Base-by-base conservation (phyloP, 768 basidiomycete genomes). In the Suillus variegatus region DNA sequence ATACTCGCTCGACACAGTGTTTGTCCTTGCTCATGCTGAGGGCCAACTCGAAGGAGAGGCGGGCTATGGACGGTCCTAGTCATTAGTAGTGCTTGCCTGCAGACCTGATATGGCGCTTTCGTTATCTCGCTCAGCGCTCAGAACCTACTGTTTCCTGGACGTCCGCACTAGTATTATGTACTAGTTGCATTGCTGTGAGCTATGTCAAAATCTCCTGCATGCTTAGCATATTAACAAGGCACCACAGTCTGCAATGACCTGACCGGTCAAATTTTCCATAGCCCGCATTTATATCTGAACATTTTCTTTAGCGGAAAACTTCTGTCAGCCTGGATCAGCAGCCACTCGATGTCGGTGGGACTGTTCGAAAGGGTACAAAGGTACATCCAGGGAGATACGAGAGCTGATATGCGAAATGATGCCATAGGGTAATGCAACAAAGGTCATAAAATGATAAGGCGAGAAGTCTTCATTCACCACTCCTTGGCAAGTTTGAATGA, bases 401-500 rank as follows among this genome's bases (percentile, higher is more conserved):
- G 54, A 43, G 58, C 25, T 69, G 68, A 68, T 72, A 77, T 74
- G 75, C 70, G 13, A 66, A 69, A 70, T 67, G 66, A 72, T 73
- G 73, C 68, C 67, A 71, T 66, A 69, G 66, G 69, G 74, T 64
- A 67, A 73, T 73, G 67, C 65, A 66, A 66, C n/a, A 69, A 65
- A 32, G 64, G 46, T 20, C 25, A n/a, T 44, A 36, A 67, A 66
- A 66, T 41, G 41, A 67, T 66, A 67, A 62, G 32, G 52, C 36
- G 28, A 41, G 22, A 41, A 61, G 43, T 28, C 52, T 28, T 40
- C 55, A 57, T 76, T 82, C 75, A 91, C 96, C 96, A 98, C 70
- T 96, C 94, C 81, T 97, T 97, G 52, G 83, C 88, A 65, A 98
- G 84, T 76, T 94, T 97, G 85, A 98, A 97, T 32, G 74, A 77